Evolutionary conservation across 352 stramenopile genomes (phyloP), one percentile per base, ranked within the genome.

Genomic region (Pythium dissotocum): DNA sequence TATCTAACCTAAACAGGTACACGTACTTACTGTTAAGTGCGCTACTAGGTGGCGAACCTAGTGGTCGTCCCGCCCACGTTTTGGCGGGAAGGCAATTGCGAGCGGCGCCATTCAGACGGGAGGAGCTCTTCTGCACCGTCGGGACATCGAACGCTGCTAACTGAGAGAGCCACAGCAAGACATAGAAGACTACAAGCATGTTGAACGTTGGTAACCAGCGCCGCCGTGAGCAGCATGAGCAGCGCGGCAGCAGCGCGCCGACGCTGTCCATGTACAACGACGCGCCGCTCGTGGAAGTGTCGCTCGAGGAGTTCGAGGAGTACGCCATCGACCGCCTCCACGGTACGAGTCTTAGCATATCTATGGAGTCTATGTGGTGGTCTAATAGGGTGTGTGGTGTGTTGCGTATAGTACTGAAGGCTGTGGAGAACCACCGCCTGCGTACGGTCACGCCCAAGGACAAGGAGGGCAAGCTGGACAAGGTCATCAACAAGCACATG

Each of bases 291-390:
- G 86, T 98, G 13, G 97, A 99, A 77, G 85, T 99, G 48, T 98
- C 90, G 68, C 77, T 99, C 38, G 97, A 99, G 73, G 93, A 99
- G 71, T 99, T 99, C 87, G 97, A 99, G 77, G 86, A 98, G 56
- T 98, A 98, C 76, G 96, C 98, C 5, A 95, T 99, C 55, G 95
- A 99, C 67, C 81, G 98, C 4, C 81, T 99, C 71, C 93, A 98
- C 48, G 76, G 89, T 90, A 61, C 64, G 55, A 4, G 7, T 14
- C 28, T n/a, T 33, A 40, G 16, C 13, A 12, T 49, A 12, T 49
- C 40, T 49, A 49, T n/a, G 10, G 40, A 49, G 21, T 24, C 21
- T 24, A 24, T 24, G 21, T 24, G 21, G 21, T 24, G 21, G 21
- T 24, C 21, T 24, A 24, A 24, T 24, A 24, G 21, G 21, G 21